Percentiles rank a stretch among this genome's conserved stretches.
Conservation (phyloP, 129 eudicot genomes). For the Logfia minima region DNA sequence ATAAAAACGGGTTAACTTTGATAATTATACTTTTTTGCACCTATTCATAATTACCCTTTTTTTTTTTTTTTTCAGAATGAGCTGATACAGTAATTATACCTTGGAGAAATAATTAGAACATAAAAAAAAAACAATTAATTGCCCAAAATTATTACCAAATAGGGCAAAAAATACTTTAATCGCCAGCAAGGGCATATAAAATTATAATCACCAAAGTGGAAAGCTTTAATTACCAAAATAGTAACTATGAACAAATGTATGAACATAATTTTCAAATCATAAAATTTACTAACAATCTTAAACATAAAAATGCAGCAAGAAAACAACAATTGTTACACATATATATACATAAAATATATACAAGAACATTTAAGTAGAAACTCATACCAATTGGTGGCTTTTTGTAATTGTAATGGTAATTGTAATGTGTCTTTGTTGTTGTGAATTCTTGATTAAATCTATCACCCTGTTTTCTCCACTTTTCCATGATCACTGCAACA, state of each 20-base stretch:
- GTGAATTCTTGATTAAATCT: neutral
- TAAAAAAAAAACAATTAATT: neutral
- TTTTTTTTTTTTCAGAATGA: too few relatives aligned
- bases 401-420: neutral
- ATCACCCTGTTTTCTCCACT: neutral
- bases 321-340: neutral
- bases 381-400: neutral
- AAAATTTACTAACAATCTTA: neutral
- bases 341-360: neutral
- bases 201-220: neutral
- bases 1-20: too few relatives aligned
- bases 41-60: too few relatives aligned
- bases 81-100: neutral
- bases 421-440: neutral
- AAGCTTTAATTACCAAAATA: neutral
- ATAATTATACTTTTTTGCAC: too few relatives aligned
- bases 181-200: too few relatives aligned
- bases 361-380: neutral
- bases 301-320: neutral
- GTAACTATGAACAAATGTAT: neutral
- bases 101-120: neutral
- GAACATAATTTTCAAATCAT: neutral
- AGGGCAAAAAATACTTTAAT: neutral
- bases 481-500: slow-evolving; percentile 1
- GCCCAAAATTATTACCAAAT: neutral